Conservation (phyloP, 176 grass and related monocot genomes). For the Dendrocalamus sinicus region DNA sequence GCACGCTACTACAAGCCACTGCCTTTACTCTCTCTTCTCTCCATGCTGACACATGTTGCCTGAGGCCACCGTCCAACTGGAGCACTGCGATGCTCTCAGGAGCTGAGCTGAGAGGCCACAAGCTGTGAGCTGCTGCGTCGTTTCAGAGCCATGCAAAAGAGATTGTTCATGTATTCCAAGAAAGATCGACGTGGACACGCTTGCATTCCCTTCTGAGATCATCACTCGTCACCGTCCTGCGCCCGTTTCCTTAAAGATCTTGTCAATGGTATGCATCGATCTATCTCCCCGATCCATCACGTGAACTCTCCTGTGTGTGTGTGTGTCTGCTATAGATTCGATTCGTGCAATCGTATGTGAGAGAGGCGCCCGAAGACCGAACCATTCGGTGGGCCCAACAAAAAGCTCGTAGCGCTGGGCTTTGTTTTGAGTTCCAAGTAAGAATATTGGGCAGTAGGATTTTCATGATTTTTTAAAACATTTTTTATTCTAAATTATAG, state of each 20-base stretch:
- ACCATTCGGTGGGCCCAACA: neutral
- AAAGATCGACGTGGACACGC: slow-evolving; percentile 44
- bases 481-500: too few relatives aligned
- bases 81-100: too few relatives aligned
- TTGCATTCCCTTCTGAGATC: slow-evolving; percentile 45
- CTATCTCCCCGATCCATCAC: neutral
- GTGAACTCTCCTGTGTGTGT: slow-evolving; percentile 24
- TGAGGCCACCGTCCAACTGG: too few relatives aligned
- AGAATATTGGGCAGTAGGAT: neutral
- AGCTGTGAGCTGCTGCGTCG: neutral
- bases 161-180: slow-evolving; percentile 54
- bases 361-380: slow-evolving; percentile 9
- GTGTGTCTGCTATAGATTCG: neutral
- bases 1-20: too few relatives aligned
- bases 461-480: too few relatives aligned
- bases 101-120: neutral
- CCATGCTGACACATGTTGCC: too few relatives aligned
- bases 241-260: neutral
- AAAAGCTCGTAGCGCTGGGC: neutral
- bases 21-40: too few relatives aligned
- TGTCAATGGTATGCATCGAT: slow-evolving; percentile 29
- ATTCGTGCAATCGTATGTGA: slow-evolving; percentile 29
- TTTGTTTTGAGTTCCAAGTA: neutral
- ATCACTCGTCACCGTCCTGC: slow-evolving; percentile 21
- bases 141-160: slow-evolving; percentile 41